These are phyloP conservation scores for Diddensiella santjacobensis DNA, from an alignment of 805 yeast species.

Conservation along the genomic window DNA sequence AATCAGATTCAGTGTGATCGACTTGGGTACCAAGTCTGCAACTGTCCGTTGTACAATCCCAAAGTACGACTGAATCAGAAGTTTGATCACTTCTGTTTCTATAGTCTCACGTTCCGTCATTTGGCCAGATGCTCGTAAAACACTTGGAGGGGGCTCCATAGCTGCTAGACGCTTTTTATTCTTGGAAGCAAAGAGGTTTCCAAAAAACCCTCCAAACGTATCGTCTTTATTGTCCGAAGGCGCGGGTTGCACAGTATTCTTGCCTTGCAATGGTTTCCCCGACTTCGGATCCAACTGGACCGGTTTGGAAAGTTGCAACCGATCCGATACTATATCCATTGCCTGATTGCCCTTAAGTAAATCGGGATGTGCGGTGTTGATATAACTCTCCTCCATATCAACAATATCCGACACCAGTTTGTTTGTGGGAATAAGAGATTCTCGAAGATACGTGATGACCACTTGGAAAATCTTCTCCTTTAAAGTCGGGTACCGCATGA, in stretches of 20 bases:
- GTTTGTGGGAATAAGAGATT: slow-evolving; percentile 80
- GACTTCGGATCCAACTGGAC: slow-evolving; percentile 87
- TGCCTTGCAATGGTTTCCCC: slow-evolving; percentile 64
- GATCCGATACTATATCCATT: slow-evolving; percentile 85
- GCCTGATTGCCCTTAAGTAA: slow-evolving; percentile 93
- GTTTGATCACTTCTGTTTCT: slow-evolving; percentile 94
- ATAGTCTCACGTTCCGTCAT: slow-evolving; percentile 92
- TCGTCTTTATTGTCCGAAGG: slow-evolving; percentile 39
- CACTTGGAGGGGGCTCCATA: slow-evolving; percentile 96
- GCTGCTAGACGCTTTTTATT: slow-evolving; percentile 89
- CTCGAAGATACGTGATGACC: slow-evolving; percentile 77
- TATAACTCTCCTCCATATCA: slow-evolving; percentile 81
- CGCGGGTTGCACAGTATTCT: slow-evolving; percentile 18
- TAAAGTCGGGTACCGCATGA: slow-evolving; percentile 86
- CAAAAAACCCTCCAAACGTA: slow-evolving; percentile 75
- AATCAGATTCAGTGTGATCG: slow-evolving; percentile 88
- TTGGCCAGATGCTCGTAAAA: slow-evolving; percentile 83
- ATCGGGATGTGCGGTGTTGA: slow-evolving; percentile 97
- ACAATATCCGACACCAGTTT: slow-evolving; percentile 81
- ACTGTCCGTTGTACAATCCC: slow-evolving; percentile 89
- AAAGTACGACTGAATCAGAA: slow-evolving; percentile 84
- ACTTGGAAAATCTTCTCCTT: slow-evolving; percentile 80
- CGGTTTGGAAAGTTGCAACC: slow-evolving; percentile 67
- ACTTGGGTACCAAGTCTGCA: slow-evolving; percentile 91
- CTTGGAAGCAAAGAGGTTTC: slow-evolving; percentile 89